Evolutionary conservation across 176 grass and related monocot genomes (phyloP).

Genomic region (Lolium rigidum): DNA sequence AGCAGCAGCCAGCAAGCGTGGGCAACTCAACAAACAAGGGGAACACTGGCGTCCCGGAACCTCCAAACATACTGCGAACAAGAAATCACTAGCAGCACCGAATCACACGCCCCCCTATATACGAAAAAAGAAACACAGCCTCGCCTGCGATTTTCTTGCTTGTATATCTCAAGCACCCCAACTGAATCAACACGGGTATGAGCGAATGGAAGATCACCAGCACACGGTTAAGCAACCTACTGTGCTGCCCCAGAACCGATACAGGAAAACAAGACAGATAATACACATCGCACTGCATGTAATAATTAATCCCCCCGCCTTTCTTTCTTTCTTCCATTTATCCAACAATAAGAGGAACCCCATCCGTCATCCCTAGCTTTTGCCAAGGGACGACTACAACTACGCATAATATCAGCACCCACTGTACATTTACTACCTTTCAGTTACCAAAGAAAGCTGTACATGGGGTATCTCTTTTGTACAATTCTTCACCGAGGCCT

Average conservation of each 20-base stretch:
- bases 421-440: constrained; percentile 39
- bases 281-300: not conserved
- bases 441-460: constrained; percentile 11
- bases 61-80: not conserved
- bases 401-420: constrained; percentile 30
- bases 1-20: not conserved
- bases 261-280: not conserved
- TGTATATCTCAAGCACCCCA: not conserved
- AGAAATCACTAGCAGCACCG: not conserved
- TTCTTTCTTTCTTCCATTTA: constrained; percentile 26
- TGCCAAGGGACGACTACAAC: constrained; percentile 42
- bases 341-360: constrained; percentile 29
- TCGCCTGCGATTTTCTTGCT: no score
- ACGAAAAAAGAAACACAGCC: not conserved
- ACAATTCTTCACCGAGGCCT: constrained; percentile 54
- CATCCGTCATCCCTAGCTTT: constrained; percentile 46
- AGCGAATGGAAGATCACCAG: not conserved
- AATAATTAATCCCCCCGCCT: not conserved
- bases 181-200: not conserved
- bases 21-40: no score
- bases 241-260: not conserved
- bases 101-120: not conserved
- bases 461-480: constrained; percentile 41
- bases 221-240: not conserved
- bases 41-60: no score